Evolutionary conservation across 202 grass and related monocot species (phyloP), one percentile per base, ranked within the genome.

Genomic region (Cymbopogon flexuosus): DNA sequence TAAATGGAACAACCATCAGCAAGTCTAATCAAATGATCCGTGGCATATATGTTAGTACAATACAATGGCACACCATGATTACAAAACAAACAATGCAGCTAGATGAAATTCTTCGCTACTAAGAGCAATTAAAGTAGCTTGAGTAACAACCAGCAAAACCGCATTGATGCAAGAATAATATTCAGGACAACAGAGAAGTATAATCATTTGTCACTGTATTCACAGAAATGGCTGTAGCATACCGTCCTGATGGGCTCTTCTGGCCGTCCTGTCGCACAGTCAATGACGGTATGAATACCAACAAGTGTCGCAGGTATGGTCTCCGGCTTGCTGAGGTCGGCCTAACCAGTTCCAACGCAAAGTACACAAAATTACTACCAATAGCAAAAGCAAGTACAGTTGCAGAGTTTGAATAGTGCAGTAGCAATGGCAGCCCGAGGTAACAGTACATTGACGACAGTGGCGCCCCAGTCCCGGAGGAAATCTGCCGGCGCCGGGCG

Each of bases 191-290:
- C 57, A 81, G 33, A 16, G 18, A 10, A 60, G 69, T n/a, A 86
- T 10, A 12, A 52, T 19, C 15, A 72, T 47, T 63, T 63, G 9
- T 31, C 33, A 33, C 14, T 45, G 23, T 37, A 58, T 21, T 51
- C 3, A 29, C 2, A 58, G 31, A 67, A 65, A 33, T 79, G 68
- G 7, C 27, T 45, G 33, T 54, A 73, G 72, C 65, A 68, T 89
- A 98, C 95, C 72, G 59, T 98, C 54, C 88, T 63, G 73, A 98
- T 98, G 57, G 95, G 95, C 54, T 98, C 95, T 79, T 98, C 95
- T 8, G 95, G 95, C 1, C 95, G 95, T 30, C 95, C 95, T 67
- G 95, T 94, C 58, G 92, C 95, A 76, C 95, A 97, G 31, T 97
- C 95, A 83, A 97, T 89, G 27, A 97, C 72, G 0, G 95, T 93